Evolutionary conservation across 192 early-diverging fungal species (phyloP).

Genomic region (Ramicandelaber brevisporus): DNA sequence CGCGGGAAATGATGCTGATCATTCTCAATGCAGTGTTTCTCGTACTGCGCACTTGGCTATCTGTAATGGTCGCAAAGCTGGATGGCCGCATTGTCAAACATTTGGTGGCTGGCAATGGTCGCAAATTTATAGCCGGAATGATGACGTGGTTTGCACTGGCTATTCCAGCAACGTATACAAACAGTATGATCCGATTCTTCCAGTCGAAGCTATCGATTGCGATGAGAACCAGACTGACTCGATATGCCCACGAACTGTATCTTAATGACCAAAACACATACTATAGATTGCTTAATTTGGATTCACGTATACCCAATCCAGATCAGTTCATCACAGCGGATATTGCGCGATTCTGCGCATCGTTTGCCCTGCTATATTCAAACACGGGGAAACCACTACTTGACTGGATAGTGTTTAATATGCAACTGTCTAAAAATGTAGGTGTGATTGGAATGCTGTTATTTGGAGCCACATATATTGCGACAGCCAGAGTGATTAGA

Average conservation of each 20-base stretch:
- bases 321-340: constrained; percentile 82
- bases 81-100: constrained; percentile 90
- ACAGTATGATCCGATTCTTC: constrained; percentile 60
- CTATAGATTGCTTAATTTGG: constrained; percentile 77
- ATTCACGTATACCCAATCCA: constrained; percentile 66
- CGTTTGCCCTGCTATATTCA: constrained; percentile 63
- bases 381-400: constrained; percentile 88
- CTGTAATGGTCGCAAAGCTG: constrained; percentile 71
- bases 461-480: constrained; percentile 50
- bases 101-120: constrained; percentile 62
- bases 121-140: constrained; percentile 46
- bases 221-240: constrained; percentile 68
- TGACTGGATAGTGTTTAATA: constrained; percentile 81
- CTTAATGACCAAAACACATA: constrained; percentile 70
- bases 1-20: constrained; percentile 59
- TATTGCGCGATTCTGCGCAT: constrained; percentile 71
- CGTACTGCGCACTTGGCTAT: constrained; percentile 71
- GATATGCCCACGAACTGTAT: constrained; percentile 71
- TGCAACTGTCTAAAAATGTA: constrained; percentile 62
- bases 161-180: constrained; percentile 88
- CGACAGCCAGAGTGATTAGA: constrained; percentile 56
- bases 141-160: constrained; percentile 84
- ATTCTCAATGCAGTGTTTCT: constrained; percentile 63
- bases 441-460: constrained; percentile 63
- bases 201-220: constrained; percentile 36